A percentile compares a stretch with the other conserved stretches of the same genome.
phyloP scores from a whole-genome alignment of 2,329 filamentous ascomycete species.

The Ophiostoma ips region DNA sequence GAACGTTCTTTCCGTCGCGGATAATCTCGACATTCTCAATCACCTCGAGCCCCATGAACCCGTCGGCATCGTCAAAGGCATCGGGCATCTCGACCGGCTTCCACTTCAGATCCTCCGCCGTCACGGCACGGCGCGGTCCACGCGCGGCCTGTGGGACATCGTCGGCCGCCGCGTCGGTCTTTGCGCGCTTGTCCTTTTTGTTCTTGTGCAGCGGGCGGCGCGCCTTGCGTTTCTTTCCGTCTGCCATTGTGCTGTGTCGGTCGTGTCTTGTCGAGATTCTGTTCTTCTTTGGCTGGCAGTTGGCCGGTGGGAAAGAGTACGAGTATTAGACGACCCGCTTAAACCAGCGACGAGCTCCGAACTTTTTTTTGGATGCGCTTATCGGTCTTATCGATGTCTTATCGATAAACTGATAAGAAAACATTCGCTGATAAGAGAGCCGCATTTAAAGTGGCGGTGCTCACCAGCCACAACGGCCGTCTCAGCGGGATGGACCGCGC shows the following conservation, averaged over 20 bases:
- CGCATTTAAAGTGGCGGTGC: background rate
- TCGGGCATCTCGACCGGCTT: conserved; percentile 53
- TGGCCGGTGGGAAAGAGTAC: background rate
- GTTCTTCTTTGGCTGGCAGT: background rate
- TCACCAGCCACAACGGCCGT: too few species aligned
- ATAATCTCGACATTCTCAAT: conserved; percentile 85
- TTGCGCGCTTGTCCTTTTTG: background rate
- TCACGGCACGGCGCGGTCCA: conserved; percentile 26
- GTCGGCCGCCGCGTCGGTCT: background rate
- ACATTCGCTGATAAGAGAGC: background rate
- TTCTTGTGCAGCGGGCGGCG: background rate
- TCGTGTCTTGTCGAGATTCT: background rate
- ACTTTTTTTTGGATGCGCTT: background rate
- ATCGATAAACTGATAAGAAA: background rate
- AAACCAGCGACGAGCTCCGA: background rate
- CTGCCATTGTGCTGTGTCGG: background rate
- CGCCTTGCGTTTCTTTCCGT: conserved; percentile 1
- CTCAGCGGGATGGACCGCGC: too few species aligned
- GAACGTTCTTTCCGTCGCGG: conserved; percentile 42
- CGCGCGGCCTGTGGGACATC: background rate
- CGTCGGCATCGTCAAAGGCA: conserved; percentile 76
- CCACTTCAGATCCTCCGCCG: conserved; percentile 40
- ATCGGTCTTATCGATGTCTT: conserved; percentile 1
- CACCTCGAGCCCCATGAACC: conserved; percentile 84
- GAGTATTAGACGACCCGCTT: too few species aligned